Base-by-base conservation (phyloP, 2,329 filamentous ascomycete species). In the Didymella exigua region DNA sequence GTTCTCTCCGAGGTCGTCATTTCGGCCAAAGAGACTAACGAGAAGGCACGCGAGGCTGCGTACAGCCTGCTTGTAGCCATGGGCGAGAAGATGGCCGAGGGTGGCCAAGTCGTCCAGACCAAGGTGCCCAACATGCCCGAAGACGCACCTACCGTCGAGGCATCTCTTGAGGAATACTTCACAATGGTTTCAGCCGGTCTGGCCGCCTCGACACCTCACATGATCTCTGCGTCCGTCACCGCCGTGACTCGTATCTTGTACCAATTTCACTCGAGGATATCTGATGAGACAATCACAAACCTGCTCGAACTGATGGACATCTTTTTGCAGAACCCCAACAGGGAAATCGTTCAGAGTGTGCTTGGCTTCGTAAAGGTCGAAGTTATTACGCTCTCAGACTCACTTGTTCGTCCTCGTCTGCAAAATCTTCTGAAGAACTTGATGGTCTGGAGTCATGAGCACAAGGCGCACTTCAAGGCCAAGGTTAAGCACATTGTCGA, bases 401-500 rank as follows among this genome's bases (percentile, higher is more conserved):
- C 89, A 5, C 81, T 96, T 60, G 88, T 99, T 79, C 82, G 88
- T 30, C 88, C 91, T 4, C 86, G 92, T 21, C 84, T 99, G 30
- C 79, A 82, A 27, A 86, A 87, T 0, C 82, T 99, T 42, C 85
- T 99, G 2, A 91, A 93, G 3, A 96, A 96, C 75, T 81, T 98
- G 18, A 91, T 98, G 82, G 86, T 93, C 36, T 99, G 95, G 93
- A 93, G 90, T 72, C 91, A 97, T 75, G 95, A 99, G 77, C 96
- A 99, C 81, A 98, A 98, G 79, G 92, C 92, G 11, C 92, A 96
- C 73, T 95, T 99, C 79, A 91, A 93, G 69, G 88, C 90, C 44
- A 99, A 98, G 81, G 93, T 99, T 65, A 98, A 97, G 85, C 93
- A 97, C 71, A 98, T 99, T 60, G 80, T 99, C 14, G 95, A 99